phyloP scores from a whole-genome alignment of 1,284 basidiomycete genomes.

The Ceratobasidium sp. region DNA sequence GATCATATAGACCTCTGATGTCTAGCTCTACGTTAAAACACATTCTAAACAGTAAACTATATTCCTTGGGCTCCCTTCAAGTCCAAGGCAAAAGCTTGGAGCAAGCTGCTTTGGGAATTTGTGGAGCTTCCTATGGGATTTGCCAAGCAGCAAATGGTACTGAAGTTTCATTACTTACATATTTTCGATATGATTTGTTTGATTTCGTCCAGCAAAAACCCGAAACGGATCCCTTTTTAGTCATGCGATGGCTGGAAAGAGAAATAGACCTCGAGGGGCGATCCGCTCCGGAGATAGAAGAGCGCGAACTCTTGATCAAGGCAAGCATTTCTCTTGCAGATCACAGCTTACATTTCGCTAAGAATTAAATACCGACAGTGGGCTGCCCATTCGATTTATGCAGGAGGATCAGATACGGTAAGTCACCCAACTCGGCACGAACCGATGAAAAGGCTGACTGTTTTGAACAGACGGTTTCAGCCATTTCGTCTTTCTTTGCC shows the following conservation, averaged over 20 bases:
- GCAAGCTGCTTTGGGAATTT: slow-evolving; percentile 1
- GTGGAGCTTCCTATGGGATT: slow-evolving; percentile 8
- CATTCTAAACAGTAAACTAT: neutral
- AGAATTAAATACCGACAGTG: neutral
- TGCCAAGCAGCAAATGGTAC: slow-evolving; percentile 4
- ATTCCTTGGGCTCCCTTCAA: slow-evolving; percentile 29
- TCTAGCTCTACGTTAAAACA: neutral
- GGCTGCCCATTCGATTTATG: slow-evolving; percentile 11
- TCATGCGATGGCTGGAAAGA: neutral
- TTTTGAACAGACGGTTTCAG: slow-evolving; percentile 15
- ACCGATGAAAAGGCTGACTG: neutral
- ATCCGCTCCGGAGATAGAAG: neutral
- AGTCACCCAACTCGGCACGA: too few relatives aligned
- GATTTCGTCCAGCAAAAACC: neutral
- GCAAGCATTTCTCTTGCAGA: neutral
- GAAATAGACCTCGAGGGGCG: neutral
- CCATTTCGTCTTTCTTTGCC: slow-evolving; percentile 30
- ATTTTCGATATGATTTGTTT: neutral
- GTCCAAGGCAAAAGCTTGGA: slow-evolving; percentile 3
- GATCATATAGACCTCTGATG: neutral
- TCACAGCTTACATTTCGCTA: neutral
- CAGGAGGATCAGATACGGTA: slow-evolving; percentile 23
- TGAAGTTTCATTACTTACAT: too few relatives aligned
- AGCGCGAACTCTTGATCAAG: slow-evolving; percentile 2
- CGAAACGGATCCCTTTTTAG: neutral